Evolutionary conservation across 257 asterid species (phyloP).

Genomic region (Solanum etuberosum): DNA sequence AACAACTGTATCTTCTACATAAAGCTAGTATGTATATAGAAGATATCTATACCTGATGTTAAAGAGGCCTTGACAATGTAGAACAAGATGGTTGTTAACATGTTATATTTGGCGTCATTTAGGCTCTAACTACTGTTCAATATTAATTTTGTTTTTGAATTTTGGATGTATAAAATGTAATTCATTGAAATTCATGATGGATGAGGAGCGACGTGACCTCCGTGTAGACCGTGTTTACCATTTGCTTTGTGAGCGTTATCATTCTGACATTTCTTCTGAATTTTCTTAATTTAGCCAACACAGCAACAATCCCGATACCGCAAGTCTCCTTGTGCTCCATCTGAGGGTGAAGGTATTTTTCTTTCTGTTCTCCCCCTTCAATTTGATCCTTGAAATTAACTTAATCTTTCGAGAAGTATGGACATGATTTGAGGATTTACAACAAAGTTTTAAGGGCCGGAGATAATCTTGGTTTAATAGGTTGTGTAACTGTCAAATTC

Average conservation of each 20-base stretch:
- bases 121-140: neutral
- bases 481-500: neutral
- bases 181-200: neutral
- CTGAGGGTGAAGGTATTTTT: conserved; percentile 65
- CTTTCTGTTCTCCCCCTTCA: neutral
- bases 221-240: neutral
- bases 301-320: conserved; percentile 90
- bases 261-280: neutral
- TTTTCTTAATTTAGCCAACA: conserved; percentile 49
- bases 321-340: conserved; percentile 79
- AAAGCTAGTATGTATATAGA: neutral
- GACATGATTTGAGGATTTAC: neutral
- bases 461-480: neutral
- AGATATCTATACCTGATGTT: neutral
- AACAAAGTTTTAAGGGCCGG: neutral
- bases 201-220: neutral
- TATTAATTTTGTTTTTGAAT: neutral
- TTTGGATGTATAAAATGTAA: neutral
- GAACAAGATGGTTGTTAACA: neutral
- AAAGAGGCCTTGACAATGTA: neutral
- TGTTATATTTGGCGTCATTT: neutral
- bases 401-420: neutral
- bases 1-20: neutral
- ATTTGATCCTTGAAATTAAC: neutral
- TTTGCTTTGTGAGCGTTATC: neutral